Evolutionary conservation across 352 stramenopile species (phyloP), one percentile per base, ranked within the genome.

Genomic region (Peronospora destructor): DNA sequence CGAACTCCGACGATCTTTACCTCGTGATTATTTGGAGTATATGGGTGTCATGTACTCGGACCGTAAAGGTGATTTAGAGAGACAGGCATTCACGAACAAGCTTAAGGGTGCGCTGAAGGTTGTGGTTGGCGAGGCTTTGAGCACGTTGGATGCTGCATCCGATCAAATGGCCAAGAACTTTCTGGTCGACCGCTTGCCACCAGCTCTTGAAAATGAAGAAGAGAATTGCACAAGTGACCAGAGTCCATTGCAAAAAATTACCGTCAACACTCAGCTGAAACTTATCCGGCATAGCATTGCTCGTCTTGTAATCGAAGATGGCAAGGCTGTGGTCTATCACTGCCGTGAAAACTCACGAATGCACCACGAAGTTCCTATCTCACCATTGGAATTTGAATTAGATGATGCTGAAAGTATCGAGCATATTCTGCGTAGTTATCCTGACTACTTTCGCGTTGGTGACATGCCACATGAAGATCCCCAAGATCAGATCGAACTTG

Each of bases 21-120:
- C 87, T 9, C 74, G 79, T n/a, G 76, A 95, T 53, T 93, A 95
- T 53, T 56, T 92, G 35, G 65, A 77, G 26, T 95, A 91, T 53
- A 94, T 96, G 81, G 87, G 87, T 11, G 79, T 91, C 34, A 86
- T 91, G 74, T 61, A 91, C 71, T 87, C 79, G 55, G 81, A 91
- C 60, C 53, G 66, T 21, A 39, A 74, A 21, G 64, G 66, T 4
- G 76, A 89, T 43, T 7, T 53, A 23, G 61, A 69, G 8, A 60
- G 81, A 41, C 33, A 60, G 16, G 65, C 66, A 25, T 87, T 91
- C 29, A 45, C 61, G 0, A 71, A 81, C 28, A 56, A 68, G 39
- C 59, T 87, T 19, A 84, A 81, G 47, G 67, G 66, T 6, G 54
- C 73, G 35, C 61, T 93, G 6, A 84, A 88, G 51, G 26, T 64